Conservation (phyloP, 2,329 filamentous ascomycete species). For the Scedosporium dehoogii region DNA sequence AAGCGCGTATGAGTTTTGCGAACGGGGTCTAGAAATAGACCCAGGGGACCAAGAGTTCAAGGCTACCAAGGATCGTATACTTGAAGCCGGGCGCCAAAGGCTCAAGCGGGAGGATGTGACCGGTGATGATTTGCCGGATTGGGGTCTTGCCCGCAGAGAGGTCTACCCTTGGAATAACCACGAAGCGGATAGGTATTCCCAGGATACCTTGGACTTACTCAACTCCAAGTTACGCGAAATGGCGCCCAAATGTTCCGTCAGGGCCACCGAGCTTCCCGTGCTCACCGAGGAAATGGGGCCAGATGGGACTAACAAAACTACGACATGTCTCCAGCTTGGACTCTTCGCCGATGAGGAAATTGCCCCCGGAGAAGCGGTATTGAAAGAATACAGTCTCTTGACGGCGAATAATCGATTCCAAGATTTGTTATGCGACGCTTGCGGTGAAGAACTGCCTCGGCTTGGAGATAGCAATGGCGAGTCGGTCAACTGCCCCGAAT, state of each 20-base stretch:
- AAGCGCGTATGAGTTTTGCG: conserved; percentile 56
- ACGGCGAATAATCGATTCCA: conserved; percentile 85
- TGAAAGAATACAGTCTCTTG: conserved; percentile 75
- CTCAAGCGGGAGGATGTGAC: conserved; percentile 36
- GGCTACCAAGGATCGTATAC: conserved; percentile 43
- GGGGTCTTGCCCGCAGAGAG: conserved; percentile 58
- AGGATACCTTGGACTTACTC: conserved; percentile 58
- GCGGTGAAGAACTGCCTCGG: conserved; percentile 61
- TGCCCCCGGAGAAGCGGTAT: conserved; percentile 60
- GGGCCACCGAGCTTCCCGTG: conserved; percentile 64
- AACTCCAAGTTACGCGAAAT: conserved; percentile 60
- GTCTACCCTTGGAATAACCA: conserved; percentile 61
- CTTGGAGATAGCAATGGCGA: conserved; percentile 33
- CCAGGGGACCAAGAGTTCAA: conserved; percentile 46
- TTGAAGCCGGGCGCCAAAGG: conserved; percentile 38
- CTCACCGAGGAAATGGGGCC: conserved; percentile 31
- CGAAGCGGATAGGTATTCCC: conserved; percentile 61
- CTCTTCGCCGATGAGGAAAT: conserved; percentile 84
- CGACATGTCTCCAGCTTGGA: conserved; percentile 68
- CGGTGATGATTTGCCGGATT: conserved; percentile 53
- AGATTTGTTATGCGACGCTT: conserved; percentile 82
- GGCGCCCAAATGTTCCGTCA: conserved; percentile 74
- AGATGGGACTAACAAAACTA: conserved; percentile 38
- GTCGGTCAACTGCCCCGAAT: conserved; percentile 49
- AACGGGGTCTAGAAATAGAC: conserved; percentile 46